Evolutionary conservation across 352 stramenopile genomes (phyloP), one percentile per base, ranked within the genome.

Genomic region (Phytophthora multivora): DNA sequence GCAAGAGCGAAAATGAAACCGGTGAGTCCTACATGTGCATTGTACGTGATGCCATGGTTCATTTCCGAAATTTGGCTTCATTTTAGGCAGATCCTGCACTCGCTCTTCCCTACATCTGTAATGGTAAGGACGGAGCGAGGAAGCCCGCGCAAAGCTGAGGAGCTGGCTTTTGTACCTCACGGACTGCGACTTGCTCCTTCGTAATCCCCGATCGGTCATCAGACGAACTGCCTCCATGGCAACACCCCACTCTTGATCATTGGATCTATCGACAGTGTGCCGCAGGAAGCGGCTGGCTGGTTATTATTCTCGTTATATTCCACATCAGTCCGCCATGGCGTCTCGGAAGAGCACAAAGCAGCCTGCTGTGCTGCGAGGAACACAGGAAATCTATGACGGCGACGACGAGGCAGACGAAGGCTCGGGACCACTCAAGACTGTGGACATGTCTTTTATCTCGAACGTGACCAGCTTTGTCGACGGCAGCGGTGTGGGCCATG

Each of bases 381-480:
- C 35, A 41, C 51, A 71, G 51, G 41, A 57, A 51, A 13, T 69
- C 15, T 15, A 33, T 28, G 40, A 63, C 16, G 26, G 36, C 6
- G 63, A 57, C 18, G 38, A 33, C 21, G 41, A 48, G 26, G 36
- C 25, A 0, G 40, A 25, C 31, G 35, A 19, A 36, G 39, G 21
- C 28, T 54, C 69, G 26, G 43, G 39, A 2, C 48, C 67, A 6
- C 48, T 19, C 15, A 48, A n/a, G 13, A 62, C 58, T 16, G 52
- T 70, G 47, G 66, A 72, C 38, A 67, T 74, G 72, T 57, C 70
- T 11, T 59, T 75, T 39, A 49, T 79, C 39, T 69, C 62, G 23
- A 74, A 71, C 38, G 50, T 39, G 43, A 79, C 61, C 41, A 66
- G 36, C 19, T 77, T 35, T 41, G 51, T 69, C 26, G 73, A 72